Conservation (phyloP, 768 basidiomycete genomes). For the Leccinellum rugosiceps region DNA sequence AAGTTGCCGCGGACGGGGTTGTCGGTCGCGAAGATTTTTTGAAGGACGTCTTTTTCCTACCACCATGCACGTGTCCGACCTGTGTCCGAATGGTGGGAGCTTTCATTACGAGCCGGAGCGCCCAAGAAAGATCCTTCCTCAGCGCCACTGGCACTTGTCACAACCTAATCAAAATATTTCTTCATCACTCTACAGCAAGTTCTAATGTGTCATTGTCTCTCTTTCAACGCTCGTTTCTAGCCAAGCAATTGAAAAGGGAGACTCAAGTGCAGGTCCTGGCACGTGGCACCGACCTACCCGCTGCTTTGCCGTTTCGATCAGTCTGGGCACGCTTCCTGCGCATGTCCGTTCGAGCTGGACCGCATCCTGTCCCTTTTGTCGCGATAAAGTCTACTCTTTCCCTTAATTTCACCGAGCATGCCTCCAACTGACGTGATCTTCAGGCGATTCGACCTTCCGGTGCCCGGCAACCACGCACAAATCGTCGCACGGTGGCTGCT, state of each 20-base stretch:
- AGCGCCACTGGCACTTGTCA: background rate
- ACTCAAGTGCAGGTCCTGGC: background rate
- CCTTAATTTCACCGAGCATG: constrained; percentile 21
- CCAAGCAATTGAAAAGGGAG: background rate
- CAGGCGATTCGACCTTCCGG: constrained; percentile 21
- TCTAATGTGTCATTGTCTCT: background rate
- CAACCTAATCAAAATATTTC: background rate
- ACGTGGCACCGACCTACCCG: constrained; percentile 12
- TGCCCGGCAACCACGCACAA: constrained; percentile 24
- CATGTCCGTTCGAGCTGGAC: constrained; percentile 24
- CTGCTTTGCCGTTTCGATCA: background rate
- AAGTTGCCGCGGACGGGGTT: background rate
- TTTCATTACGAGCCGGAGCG: background rate
- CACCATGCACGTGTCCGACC: constrained; percentile 15
- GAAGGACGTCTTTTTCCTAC: constrained; percentile 11
- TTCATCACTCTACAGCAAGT: background rate
- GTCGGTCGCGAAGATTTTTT: no score
- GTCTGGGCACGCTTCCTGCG: constrained; percentile 19
- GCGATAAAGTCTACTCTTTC: constrained; percentile 16
- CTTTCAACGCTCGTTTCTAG: background rate
- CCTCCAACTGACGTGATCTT: constrained; percentile 24
- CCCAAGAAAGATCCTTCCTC: background rate
- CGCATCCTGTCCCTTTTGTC: constrained; percentile 12
- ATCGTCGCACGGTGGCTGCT: constrained; percentile 18
- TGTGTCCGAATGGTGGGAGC: constrained; percentile 2